Evolutionary conservation across 1,284 basidiomycete genomes (phyloP).

Genomic region (Cerioporus squamosus): DNA sequence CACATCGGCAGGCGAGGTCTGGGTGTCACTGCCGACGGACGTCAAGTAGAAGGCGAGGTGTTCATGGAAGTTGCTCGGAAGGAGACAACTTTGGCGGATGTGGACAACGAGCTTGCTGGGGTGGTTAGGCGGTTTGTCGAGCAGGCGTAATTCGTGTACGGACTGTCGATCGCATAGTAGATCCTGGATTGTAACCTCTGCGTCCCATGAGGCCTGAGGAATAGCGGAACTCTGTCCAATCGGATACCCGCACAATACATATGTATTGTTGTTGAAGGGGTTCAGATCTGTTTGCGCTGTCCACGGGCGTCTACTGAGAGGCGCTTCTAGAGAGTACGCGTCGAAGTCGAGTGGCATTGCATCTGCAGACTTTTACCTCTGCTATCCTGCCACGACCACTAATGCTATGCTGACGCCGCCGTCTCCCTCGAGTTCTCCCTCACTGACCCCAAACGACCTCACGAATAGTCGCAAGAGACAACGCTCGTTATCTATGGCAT

Average conservation of each 20-base stretch:
- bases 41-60: slow-evolving; percentile 46
- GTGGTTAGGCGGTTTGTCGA: slow-evolving; percentile 43
- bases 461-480: slow-evolving; percentile 48
- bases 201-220: no score
- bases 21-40: slow-evolving; percentile 34
- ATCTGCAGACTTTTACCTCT: slow-evolving; percentile 11
- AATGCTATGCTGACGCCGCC: slow-evolving; percentile 38
- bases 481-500: slow-evolving; percentile 54
- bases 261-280: no score
- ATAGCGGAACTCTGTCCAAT: no score
- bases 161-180: not conserved
- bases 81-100: slow-evolving; percentile 75
- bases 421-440: slow-evolving; percentile 33
- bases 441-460: slow-evolving; percentile 29
- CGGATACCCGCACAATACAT: no score
- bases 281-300: no score
- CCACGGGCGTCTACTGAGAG: slow-evolving; percentile 5
- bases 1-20: slow-evolving; percentile 60
- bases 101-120: slow-evolving; percentile 70
- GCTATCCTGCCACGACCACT: slow-evolving; percentile 17
- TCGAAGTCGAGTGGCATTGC: slow-evolving; percentile 1
- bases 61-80: slow-evolving; percentile 78
- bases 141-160: slow-evolving; percentile 1
- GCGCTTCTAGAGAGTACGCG: slow-evolving; percentile 15
- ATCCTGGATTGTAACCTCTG: not conserved